A percentile compares a stretch with the other conserved stretches of the same genome.
Conservation (phyloP, 768 basidiomycete genomes). For the Boletus edulis region DNA sequence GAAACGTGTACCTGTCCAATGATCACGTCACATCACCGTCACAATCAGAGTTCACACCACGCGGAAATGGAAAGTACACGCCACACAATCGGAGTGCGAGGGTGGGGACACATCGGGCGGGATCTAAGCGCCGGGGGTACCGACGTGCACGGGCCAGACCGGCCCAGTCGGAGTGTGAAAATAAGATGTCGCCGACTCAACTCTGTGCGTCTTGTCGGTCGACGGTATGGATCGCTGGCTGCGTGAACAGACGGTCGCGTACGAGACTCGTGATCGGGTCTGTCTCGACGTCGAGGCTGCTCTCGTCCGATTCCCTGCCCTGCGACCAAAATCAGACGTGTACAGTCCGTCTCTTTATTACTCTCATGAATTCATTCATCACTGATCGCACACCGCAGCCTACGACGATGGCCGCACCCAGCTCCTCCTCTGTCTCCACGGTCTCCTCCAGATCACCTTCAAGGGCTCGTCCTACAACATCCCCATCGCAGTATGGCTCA, state of each 20-base stretch:
- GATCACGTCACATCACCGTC: constrained; percentile 8
- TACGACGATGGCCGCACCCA: constrained; percentile 95
- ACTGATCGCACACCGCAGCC: constrained; percentile 42
- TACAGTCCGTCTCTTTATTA: constrained; percentile 50
- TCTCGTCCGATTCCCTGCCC: constrained; percentile 51
- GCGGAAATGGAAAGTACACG: constrained; percentile 47
- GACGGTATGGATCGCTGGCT: constrained; percentile 52
- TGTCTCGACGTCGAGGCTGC: constrained; percentile 60
- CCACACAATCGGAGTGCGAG: constrained; percentile 46
- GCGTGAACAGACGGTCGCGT: constrained; percentile 57
- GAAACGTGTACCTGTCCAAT: constrained; percentile 10
- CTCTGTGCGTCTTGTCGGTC: not conserved
- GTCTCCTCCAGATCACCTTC: constrained; percentile 85
- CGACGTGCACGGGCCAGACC: constrained; percentile 16
- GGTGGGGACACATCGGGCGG: constrained; percentile 14
- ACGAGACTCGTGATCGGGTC: constrained; percentile 54
- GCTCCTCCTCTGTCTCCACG: constrained; percentile 86
- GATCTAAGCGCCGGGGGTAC: constrained; percentile 27
- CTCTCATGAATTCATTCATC: constrained; percentile 1
- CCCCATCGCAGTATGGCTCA: constrained; percentile 86
- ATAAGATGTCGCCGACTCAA: constrained; percentile 4
- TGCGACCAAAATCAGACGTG: constrained; percentile 78
- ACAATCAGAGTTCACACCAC: constrained; percentile 23
- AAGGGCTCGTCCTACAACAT: constrained; percentile 84
- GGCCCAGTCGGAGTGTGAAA: constrained; percentile 2